These are phyloP conservation scores for Dendrobium catenatum DNA, from an alignment of 106 monocot species.

Conservation along the genomic window DNA sequence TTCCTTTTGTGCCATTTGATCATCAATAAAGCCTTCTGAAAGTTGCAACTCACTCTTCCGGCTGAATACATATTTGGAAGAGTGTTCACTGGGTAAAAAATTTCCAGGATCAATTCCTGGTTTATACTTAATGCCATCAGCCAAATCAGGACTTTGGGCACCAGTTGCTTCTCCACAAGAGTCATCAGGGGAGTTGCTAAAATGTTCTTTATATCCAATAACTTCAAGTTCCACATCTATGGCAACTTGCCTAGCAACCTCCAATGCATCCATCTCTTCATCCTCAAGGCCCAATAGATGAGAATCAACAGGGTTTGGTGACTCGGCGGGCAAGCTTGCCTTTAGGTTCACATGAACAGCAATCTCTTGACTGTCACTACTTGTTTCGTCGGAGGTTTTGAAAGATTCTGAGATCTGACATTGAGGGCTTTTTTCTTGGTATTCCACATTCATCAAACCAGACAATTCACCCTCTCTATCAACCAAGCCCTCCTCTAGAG, in stretches of 20 bases:
- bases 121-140: constrained; percentile 8
- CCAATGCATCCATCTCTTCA: constrained; percentile 54
- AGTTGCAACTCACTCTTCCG: constrained; percentile 9
- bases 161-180: constrained; percentile 24
- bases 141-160: constrained; percentile 9
- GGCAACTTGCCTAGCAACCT: constrained; percentile 63
- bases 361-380: background rate
- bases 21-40: too few species aligned
- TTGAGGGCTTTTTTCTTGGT: constrained; percentile 11
- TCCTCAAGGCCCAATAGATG: constrained; percentile 18
- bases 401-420: constrained; percentile 3
- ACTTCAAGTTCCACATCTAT: constrained; percentile 57
- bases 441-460: background rate
- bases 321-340: background rate
- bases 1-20: constrained; percentile 1
- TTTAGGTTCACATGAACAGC: background rate
- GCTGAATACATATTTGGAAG: constrained; percentile 21
- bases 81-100: constrained; percentile 9
- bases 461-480: constrained; percentile 7
- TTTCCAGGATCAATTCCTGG: constrained; percentile 6
- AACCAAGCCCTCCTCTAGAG: constrained; percentile 8
- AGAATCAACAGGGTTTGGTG: background rate
- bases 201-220: constrained; percentile 57
- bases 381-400: background rate
- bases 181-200: constrained; percentile 42